phyloP scores from a whole-genome alignment of 805 yeast species.

The Ogataea pignaliae region DNA sequence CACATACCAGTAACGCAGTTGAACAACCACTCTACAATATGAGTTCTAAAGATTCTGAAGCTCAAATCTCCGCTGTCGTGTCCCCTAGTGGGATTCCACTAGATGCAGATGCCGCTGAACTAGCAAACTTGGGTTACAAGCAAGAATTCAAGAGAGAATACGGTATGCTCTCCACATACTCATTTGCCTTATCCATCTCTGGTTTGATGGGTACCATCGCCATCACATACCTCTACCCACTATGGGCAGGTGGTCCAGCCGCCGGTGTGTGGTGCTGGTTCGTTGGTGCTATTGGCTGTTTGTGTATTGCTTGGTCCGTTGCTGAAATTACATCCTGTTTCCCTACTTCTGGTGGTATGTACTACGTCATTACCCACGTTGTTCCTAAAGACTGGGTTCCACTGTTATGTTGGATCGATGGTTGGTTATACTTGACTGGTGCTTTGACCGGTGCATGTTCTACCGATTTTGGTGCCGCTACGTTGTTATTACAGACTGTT shows the following conservation, averaged over 20 bases:
- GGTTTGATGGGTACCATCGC: conserved; percentile 62
- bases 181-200: conserved; percentile 61
- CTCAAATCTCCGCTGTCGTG: conserved; percentile 12
- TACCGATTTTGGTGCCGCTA: conserved; percentile 50
- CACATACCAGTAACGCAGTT: too few species aligned
- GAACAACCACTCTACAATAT: conserved; percentile 1
- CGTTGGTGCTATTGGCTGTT: conserved; percentile 48
- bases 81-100: conserved; percentile 20
- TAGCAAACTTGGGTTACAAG: conserved; percentile 50
- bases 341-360: conserved; percentile 54
- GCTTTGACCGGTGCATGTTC: conserved; percentile 49
- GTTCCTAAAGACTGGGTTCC: conserved; percentile 48
- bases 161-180: conserved; percentile 56
- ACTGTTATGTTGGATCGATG: conserved; percentile 49
- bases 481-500: conserved; percentile 41
- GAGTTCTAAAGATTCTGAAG: conserved; percentile 17
- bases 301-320: conserved; percentile 49
- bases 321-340: conserved; percentile 46
- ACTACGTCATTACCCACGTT: conserved; percentile 42
- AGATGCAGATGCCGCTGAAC: conserved; percentile 30
- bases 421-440: conserved; percentile 46
- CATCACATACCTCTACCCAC: conserved; percentile 45
- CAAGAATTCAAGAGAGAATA: conserved; percentile 57
- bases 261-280: conserved; percentile 63
- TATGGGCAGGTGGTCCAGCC: conserved; percentile 57